phyloP scores from a whole-genome alignment of 441 rosid species.

The Populus hybrid region DNA sequence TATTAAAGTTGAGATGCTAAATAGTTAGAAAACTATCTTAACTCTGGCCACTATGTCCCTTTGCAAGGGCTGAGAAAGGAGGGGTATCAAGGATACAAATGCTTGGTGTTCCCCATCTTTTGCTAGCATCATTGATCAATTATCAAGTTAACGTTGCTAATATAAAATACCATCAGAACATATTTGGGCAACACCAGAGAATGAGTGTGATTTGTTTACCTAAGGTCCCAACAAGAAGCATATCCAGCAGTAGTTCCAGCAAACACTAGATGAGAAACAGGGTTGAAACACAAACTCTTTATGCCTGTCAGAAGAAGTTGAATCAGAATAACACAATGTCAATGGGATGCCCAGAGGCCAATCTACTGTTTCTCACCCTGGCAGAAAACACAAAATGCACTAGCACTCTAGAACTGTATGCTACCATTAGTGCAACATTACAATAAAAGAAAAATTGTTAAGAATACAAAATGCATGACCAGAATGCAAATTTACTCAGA shows the following conservation, averaged over 20 bases:
- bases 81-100: not conserved
- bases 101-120: not conserved
- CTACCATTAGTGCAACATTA: not conserved
- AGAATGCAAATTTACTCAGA: not conserved
- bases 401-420: not conserved
- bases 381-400: not conserved
- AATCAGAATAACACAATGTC: constrained; percentile 3
- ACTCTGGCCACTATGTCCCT: not conserved
- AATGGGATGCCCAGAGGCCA: not conserved
- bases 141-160: not conserved
- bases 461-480: not conserved
- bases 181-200: not conserved
- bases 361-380: not conserved
- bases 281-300: constrained; percentile 61
- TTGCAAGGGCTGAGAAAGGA: not conserved
- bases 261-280: constrained; percentile 52
- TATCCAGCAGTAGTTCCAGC: constrained; percentile 80
- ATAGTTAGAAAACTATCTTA: not conserved
- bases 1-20: not conserved
- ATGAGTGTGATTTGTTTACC: constrained; percentile 37
- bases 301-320: constrained; percentile 48
- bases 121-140: not conserved
- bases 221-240: constrained; percentile 76
- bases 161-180: not conserved
- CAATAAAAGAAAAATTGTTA: not conserved